These are phyloP conservation scores for Kwoniella botswanensis DNA, from an alignment of 768 basidiomycete species.

Conservation along the genomic window DNA sequence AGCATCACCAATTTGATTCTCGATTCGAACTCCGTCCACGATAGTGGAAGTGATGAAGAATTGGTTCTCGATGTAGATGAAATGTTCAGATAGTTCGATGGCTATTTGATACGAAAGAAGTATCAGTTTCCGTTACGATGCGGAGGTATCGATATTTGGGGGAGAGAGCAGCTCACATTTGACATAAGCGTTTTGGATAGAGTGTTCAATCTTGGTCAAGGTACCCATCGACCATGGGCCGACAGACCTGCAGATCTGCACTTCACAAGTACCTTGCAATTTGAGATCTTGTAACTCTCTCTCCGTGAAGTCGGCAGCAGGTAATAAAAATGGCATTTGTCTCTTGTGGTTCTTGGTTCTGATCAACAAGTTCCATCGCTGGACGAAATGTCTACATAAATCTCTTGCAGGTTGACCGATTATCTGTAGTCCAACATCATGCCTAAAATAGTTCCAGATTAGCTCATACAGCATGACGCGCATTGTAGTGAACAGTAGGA, in stretches of 20 bases:
- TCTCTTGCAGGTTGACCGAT: constrained; percentile 96
- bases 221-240: constrained; percentile 98
- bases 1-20: constrained; percentile 94
- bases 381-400: constrained; percentile 89
- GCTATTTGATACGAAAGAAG: constrained; percentile 61
- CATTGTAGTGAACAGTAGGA: background rate
- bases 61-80: constrained; percentile 88
- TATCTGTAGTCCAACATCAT: constrained; percentile 94
- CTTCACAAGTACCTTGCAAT: constrained; percentile 92
- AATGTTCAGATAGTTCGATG: constrained; percentile 91
- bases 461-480: no score
- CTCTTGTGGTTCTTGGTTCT: constrained; percentile 79
- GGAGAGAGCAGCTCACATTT: constrained; percentile 67
- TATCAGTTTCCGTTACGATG: no score
- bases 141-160: no score
- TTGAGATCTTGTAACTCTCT: constrained; percentile 77
- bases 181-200: constrained; percentile 92
- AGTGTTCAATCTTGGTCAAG: constrained; percentile 78
- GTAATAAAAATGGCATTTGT: constrained; percentile 88
- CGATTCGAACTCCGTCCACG: constrained; percentile 81
- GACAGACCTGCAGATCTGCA: constrained; percentile 93
- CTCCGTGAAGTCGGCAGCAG: constrained; percentile 87
- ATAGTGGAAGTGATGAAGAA: constrained; percentile 67
- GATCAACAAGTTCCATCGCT: constrained; percentile 61
- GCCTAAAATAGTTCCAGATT: no score